Evolutionary conservation across 371 early-diverging fungal genomes (phyloP), one percentile per base, ranked within the genome.

Genomic region (Cokeromyces recurvatus): DNA sequence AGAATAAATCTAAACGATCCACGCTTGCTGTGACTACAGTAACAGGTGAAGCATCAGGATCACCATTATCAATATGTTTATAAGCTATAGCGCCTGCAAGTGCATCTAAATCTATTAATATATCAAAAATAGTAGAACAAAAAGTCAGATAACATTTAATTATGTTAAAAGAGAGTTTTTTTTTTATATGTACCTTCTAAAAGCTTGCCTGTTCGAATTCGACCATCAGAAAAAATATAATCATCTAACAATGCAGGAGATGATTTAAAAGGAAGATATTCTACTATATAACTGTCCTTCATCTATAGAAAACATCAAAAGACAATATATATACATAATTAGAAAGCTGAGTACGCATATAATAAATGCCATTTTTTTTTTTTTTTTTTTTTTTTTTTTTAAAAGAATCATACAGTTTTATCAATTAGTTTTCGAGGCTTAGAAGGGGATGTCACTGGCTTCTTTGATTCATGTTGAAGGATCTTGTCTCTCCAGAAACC

Each of bases 21-120:
- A 96, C 87, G 6, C 89, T 81, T 0, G 97, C 96, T 8, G 91
- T 92, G 12, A 94, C 94, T 48, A 94, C 83, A 2, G 85, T 84
- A 43, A 87, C 52, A 4, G 87, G 85, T 0, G 82, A 66, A 14
- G 72, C 64, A 19, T 78, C 71, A n/a, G 63, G 70, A 23, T 69
- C 62, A 7, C 68, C 76, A 50, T 83, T 90, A 50, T 85, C 90
- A 46, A 82, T 78, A 48, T 94, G 91, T 53, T 81, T 74, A 63
- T 90, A 94, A 1, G 87, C 76, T 25, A 93, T 81, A 7, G 84
- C 78, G 1, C 84, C 92, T 12, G 94, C 92, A 32, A 95, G 61
- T 0, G 88, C 86, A 63, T 94, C 95, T 55, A 94, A 68, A 50
- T 94, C 72, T 69, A 51, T 8, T n/a, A n/a, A n/a, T n/a, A n/a